phyloP scores from a whole-genome alignment of 768 basidiomycete species.

The Thelephora aurantiotincta region DNA sequence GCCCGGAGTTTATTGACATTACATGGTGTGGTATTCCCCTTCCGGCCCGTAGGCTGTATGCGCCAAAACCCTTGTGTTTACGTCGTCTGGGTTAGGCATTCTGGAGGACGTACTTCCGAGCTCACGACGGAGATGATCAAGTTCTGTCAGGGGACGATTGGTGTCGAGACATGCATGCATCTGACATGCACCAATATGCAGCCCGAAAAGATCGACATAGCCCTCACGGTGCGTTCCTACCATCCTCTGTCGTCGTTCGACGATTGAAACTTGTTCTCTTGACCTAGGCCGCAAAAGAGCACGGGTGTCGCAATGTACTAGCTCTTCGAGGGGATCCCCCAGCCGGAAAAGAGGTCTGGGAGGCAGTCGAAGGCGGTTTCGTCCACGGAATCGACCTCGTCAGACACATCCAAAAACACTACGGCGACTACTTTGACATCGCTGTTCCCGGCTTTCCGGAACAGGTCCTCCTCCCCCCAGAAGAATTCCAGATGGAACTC shows the following conservation, averaged over 20 bases:
- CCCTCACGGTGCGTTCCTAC: slow-evolving; percentile 51
- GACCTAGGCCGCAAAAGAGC: slow-evolving; percentile 69
- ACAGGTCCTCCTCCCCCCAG: slow-evolving; percentile 54
- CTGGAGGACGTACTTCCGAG: slow-evolving; percentile 90
- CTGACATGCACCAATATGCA: slow-evolving; percentile 99
- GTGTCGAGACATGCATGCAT: slow-evolving; percentile 97
- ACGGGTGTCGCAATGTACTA: slow-evolving; percentile 86
- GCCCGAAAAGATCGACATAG: slow-evolving; percentile 86
- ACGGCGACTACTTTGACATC: slow-evolving; percentile 92
- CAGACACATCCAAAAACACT: slow-evolving; percentile 64
- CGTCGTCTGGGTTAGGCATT: slow-evolving; percentile 53
- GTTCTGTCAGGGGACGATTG: slow-evolving; percentile 85
- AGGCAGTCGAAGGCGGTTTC: slow-evolving; percentile 84
- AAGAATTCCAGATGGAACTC: slow-evolving; percentile 68
- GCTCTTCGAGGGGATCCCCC: slow-evolving; percentile 92
- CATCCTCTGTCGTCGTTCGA: slow-evolving; percentile 1
- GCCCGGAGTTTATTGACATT: slow-evolving; percentile 97
- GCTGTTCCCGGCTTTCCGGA: slow-evolving; percentile 92
- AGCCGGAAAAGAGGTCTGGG: slow-evolving; percentile 79
- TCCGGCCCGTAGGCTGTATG: background rate
- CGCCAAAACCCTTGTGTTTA: slow-evolving; percentile 1
- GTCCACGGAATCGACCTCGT: slow-evolving; percentile 87
- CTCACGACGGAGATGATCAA: slow-evolving; percentile 89
- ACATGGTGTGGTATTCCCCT: slow-evolving; percentile 49
- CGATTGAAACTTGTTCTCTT: background rate